Evolutionary conservation across 2,329 filamentous ascomycete genomes (phyloP), one percentile per base, ranked within the genome.

Genomic region (Scytalidium lignicola): DNA sequence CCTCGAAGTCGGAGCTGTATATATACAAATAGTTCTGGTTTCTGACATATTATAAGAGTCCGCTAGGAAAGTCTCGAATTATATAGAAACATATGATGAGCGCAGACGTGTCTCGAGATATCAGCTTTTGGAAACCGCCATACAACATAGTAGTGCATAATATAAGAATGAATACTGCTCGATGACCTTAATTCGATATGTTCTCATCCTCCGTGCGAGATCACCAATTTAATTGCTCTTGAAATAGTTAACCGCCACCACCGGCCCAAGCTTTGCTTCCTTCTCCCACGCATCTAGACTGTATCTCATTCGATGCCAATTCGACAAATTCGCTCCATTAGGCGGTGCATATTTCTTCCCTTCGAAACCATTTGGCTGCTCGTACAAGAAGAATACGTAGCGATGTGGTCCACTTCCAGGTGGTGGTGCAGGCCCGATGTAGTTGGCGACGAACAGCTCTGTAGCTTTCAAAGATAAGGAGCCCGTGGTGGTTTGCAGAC

Each of bases 301-400:
- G 53, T 65, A 78, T 15, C 73, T 58, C 54, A 75, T 69, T 15
- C 74, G 65, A 17, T 47, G 37, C 62, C 51, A 55, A 20, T 61
- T 63, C 0, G 67, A 55, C 44, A 75, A n/a, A 1, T 62, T 58
- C 49, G 68, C 62, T 0, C 66, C 69, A 19, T 59, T 58, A 7
- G 64, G 51, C 41, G 70, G 65, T 19, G 63, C 64, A 53, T 67
- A 62, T 21, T 57, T 61, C 45, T 54, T 58, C 5, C 46, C 56
- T 17, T 69, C 62, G 41, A 75, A 70, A 1, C 55, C 64, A 21
- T 49, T 58, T 0, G 74, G 74, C 59, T 78, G 71, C 53, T 75
- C 69, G 51, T 71, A 78, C 19, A 78, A 56, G 50, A 75, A 66
- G 55, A 76, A 78, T 3, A 67, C 49, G 55, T 78, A 78, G 0